Evolutionary conservation across 2,329 filamentous ascomycete genomes (phyloP), one percentile per base, ranked within the genome.

Genomic region (Lanzia echinophila): DNA sequence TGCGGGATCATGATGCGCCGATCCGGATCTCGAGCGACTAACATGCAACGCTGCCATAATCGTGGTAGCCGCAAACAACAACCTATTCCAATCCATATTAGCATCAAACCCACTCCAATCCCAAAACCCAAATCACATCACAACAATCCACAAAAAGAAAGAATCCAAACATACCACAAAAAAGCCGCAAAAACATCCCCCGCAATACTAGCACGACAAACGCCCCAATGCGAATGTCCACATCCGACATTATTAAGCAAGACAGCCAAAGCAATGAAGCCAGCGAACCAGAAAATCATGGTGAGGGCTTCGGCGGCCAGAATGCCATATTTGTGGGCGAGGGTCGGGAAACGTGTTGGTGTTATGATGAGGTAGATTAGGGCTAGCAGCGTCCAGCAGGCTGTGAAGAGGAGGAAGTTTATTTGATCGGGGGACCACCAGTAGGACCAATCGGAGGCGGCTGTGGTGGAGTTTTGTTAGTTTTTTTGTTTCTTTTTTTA

Each of bases 241-340:
- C 78, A 72, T 8, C 67, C 70, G 0, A 80, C 72, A 15, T 79
- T 75, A 50, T 79, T 79, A 54, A 90, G 71, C 53, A 76, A 75
- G 19, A 83, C 84, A 0, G 86, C 89, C 11, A 91, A 71, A 0
- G 89, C 88, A 60, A 95, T 84, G 63, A 90, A 87, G 6, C 89
- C 90, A 0, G 86, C 84, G 66, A 96, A 94, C 90, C 90, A 96
- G 75, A 95, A 95, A 54, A 95, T 76, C 72, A 86, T 84, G 10
- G 88, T 94, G 22, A 94, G 61, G 45, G 74, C 75, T 65, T 95
- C 87, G 32, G 88, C 75, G 1, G 65, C 83, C 17, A 91, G 73
- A 15, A 90, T 79, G 43, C 77, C 81, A 48, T 82, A 80, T 50
- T 77, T 79, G 69, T 89, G 82, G 63, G 84, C 83, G 11, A 82